Conservation (phyloP, 139 green algal species). For the Closterium sp. region DNA sequence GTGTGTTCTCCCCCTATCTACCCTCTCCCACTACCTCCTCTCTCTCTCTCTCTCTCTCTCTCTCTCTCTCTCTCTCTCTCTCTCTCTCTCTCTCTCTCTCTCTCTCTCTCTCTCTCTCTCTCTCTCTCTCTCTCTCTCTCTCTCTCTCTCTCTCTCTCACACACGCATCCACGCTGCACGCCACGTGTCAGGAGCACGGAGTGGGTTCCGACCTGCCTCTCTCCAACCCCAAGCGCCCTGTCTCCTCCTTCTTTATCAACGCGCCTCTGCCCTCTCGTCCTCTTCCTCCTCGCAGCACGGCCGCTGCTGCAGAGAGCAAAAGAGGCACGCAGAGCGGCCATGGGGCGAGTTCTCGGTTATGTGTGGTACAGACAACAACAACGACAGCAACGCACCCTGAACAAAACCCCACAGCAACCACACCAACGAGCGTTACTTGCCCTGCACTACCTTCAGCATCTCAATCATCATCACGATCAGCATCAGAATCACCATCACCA, state of each 20-base stretch:
- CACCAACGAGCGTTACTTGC: neutral
- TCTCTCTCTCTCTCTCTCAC: neutral
- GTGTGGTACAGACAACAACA: neutral
- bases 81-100: neutral
- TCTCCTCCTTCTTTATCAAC: conserved; percentile 16
- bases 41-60: no score
- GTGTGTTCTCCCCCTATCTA: neutral
- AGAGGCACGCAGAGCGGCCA: neutral
- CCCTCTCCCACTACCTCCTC: neutral
- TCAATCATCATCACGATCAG: no score
- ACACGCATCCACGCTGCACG: neutral
- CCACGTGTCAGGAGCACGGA: neutral
- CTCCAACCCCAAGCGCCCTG: neutral
- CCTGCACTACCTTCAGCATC: no score
- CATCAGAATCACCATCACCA: neutral
- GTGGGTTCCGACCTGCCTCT: conserved; percentile 27
- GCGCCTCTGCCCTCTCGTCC: neutral
- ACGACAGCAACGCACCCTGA: neutral
- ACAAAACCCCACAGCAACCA: neutral
- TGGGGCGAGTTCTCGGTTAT: neutral
- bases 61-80: neutral
- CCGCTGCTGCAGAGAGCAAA: neutral
- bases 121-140: no score
- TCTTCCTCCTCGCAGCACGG: neutral
- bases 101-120: no score